Percentiles rank a stretch among this genome's conserved stretches.
phyloP scores from a whole-genome alignment of 768 basidiomycete species.

The Termitomyces heimii region DNA sequence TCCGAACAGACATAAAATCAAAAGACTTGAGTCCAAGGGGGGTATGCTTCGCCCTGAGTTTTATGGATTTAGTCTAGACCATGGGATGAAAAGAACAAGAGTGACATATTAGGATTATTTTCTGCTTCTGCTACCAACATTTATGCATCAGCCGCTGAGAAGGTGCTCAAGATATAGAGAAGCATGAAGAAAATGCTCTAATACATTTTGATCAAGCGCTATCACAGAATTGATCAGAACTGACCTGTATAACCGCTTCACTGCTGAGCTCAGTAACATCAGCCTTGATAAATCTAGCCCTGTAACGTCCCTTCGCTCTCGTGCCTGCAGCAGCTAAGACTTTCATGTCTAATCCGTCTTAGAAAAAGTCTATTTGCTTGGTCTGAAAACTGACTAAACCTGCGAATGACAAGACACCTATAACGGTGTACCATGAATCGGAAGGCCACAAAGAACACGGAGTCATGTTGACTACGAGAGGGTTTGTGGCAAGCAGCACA shows the following conservation, averaged over 20 bases:
- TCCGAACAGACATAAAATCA: not conserved
- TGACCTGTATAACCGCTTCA: slow-evolving; percentile 22
- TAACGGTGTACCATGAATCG: slow-evolving; percentile 20
- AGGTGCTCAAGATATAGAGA: slow-evolving; percentile 26
- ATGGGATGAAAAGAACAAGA: not conserved
- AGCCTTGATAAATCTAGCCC: slow-evolving; percentile 9
- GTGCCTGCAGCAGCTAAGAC: slow-evolving; percentile 22
- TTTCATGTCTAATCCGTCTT: slow-evolving; percentile 20
- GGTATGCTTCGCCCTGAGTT: not conserved
- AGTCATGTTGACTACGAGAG: slow-evolving; percentile 21
- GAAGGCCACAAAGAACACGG: slow-evolving; percentile 19
- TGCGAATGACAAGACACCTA: slow-evolving; percentile 22
- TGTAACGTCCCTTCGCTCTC: slow-evolving; percentile 13
- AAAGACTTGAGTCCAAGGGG: not conserved
- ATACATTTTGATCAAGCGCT: not conserved
- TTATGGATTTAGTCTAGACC: not conserved
- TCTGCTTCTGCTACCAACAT: slow-evolving; percentile 19
- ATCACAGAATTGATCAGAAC: not conserved
- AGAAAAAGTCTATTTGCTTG: slow-evolving; percentile 13
- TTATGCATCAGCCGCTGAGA: slow-evolving; percentile 23
- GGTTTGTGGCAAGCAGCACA: slow-evolving; percentile 21
- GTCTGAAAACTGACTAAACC: slow-evolving; percentile 19
- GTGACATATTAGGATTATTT: slow-evolving; percentile 10
- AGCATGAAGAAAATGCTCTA: slow-evolving; percentile 28
- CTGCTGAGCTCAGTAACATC: slow-evolving; percentile 20